A percentile compares a stretch with the other conserved stretches of the same genome.
Conservation (phyloP, 2,329 filamentous ascomycete genomes). For the Hypoxylon sp. region DNA sequence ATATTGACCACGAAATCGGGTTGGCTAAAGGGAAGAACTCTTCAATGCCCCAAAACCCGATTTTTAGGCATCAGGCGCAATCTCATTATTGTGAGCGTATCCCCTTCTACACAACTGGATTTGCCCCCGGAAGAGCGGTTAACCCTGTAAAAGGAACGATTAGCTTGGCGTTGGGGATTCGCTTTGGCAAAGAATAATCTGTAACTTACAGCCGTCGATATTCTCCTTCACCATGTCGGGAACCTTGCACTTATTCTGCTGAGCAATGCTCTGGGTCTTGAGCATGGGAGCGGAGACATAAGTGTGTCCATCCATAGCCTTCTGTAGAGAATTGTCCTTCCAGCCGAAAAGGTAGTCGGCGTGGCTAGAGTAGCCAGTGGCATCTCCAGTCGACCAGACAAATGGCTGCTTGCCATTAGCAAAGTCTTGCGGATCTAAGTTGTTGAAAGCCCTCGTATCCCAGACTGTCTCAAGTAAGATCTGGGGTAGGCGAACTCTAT, state of each 20-base stretch:
- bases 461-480: constrained; percentile 60
- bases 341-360: constrained; percentile 63
- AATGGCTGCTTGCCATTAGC: constrained; percentile 53
- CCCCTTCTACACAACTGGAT: constrained; percentile 32
- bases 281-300: constrained; percentile 52
- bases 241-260: constrained; percentile 52
- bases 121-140: constrained; percentile 44
- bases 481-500: constrained; percentile 55
- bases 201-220: constrained; percentile 51
- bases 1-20: background rate
- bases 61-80: background rate
- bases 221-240: constrained; percentile 49
- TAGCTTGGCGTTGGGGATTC: constrained; percentile 5
- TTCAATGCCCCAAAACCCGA: background rate
- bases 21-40: background rate
- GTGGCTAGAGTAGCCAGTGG: constrained; percentile 58
- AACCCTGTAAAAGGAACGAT: constrained; percentile 42
- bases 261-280: constrained; percentile 47
- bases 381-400: constrained; percentile 59
- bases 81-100: background rate
- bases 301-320: constrained; percentile 57
- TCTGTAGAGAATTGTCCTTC: constrained; percentile 61
- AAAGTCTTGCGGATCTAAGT: constrained; percentile 46
- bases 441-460: constrained; percentile 50
- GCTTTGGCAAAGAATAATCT: background rate